Conservation (phyloP, 1,139 yeast genomes). For the Geotrichum restrictum region DNA sequence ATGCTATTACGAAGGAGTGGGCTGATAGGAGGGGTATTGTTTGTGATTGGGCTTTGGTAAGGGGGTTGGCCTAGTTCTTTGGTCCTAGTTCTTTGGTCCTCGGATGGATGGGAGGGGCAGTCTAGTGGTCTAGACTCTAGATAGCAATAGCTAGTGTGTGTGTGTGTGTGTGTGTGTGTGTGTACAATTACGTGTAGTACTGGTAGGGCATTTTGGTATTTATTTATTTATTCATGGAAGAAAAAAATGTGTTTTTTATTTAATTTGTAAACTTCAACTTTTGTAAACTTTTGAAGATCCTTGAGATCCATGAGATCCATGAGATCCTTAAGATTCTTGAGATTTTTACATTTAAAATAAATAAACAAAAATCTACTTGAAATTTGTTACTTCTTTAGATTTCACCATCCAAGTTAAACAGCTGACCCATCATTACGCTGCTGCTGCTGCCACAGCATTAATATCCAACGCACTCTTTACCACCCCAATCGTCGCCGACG, state of each 20-base stretch:
- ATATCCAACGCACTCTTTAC: constrained; percentile 57
- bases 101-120: no score
- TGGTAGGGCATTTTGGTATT: neutral
- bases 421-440: no score
- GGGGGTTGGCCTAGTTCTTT: constrained; percentile 12
- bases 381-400: no score
- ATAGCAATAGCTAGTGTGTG: neutral
- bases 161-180: neutral
- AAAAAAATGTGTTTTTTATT: no score
- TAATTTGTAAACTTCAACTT: no score
- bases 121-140: neutral
- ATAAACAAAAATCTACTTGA: no score
- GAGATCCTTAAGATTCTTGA: no score
- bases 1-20: constrained; percentile 38
- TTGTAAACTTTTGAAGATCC: no score
- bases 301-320: no score
- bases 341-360: no score
- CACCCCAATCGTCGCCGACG: constrained; percentile 86
- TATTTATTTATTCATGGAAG: neutral
- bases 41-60: constrained; percentile 21
- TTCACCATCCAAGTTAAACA: no score
- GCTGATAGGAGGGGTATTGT: constrained; percentile 32
- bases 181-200: neutral
- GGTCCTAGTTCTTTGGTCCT: no score
- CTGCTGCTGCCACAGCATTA: constrained; percentile 24